These are phyloP conservation scores for Rhodotorula glutinis DNA, from an alignment of 1,284 basidiomycete genomes.

Conservation along the genomic window DNA sequence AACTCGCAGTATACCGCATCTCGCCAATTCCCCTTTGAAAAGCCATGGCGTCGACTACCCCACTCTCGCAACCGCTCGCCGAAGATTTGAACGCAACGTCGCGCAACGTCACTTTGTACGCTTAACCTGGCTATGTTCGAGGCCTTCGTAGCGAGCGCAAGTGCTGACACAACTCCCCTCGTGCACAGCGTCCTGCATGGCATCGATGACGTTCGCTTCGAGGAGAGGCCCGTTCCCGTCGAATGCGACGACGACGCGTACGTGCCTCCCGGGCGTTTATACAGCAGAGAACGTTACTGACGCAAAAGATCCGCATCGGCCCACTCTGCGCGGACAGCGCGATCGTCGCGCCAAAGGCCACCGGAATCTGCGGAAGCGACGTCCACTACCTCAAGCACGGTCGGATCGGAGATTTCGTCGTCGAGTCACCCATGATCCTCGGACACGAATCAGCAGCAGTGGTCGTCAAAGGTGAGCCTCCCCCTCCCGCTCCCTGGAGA, in stretches of 20 bases:
- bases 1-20: too few species aligned
- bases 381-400: slow-evolving; percentile 74
- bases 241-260: slow-evolving; percentile 35
- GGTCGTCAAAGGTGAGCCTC: slow-evolving; percentile 45
- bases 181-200: slow-evolving; percentile 58
- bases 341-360: slow-evolving; percentile 86
- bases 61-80: slow-evolving; percentile 1
- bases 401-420: slow-evolving; percentile 57
- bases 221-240: slow-evolving; percentile 70
- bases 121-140: too few species aligned
- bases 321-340: slow-evolving; percentile 52
- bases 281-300: too few species aligned
- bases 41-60: background rate
- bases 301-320: too few species aligned
- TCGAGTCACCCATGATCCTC: slow-evolving; percentile 44
- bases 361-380: slow-evolving; percentile 87
- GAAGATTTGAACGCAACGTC: background rate
- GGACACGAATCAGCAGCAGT: slow-evolving; percentile 62
- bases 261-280: background rate
- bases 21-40: background rate
- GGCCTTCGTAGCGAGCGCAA: too few species aligned
- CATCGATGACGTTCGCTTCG: slow-evolving; percentile 69
- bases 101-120: slow-evolving; percentile 4
- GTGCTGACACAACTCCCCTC: background rate
- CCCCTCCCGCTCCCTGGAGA: too few species aligned